These are phyloP conservation scores for Kregervanrija pseudodelftensis DNA, from an alignment of 805 yeast genomes.

Conservation along the genomic window DNA sequence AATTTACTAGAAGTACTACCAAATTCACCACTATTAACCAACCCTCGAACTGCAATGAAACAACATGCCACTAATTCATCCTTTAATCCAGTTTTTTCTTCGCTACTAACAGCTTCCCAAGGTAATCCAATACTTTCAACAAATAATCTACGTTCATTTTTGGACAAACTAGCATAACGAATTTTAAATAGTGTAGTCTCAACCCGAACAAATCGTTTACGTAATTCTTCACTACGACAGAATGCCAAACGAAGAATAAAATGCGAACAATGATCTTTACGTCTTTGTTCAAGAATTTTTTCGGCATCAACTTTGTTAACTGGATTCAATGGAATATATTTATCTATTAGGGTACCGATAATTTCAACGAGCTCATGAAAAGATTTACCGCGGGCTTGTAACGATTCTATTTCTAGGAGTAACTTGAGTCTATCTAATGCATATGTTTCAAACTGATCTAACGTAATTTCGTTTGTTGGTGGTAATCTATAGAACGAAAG, in stretches of 20 bases:
- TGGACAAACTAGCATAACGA: constrained; percentile 58
- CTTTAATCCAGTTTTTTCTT: constrained; percentile 48
- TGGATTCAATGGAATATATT: constrained; percentile 56
- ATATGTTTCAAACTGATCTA: constrained; percentile 93
- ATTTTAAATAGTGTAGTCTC: constrained; percentile 71
- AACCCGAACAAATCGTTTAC: constrained; percentile 69
- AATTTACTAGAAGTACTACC: constrained; percentile 12
- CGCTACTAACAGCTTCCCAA: constrained; percentile 59
- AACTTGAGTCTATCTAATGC: constrained; percentile 87
- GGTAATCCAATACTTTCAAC: constrained; percentile 59
- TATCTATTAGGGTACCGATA: constrained; percentile 58
- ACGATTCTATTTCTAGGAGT: constrained; percentile 76
- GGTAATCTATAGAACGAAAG: constrained; percentile 71
- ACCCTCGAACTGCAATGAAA: constrained; percentile 33
- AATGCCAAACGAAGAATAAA: constrained; percentile 83
- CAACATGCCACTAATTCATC: constrained; percentile 51
- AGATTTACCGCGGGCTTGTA: constrained; percentile 55
- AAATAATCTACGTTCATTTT: constrained; percentile 63
- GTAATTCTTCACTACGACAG: constrained; percentile 77
- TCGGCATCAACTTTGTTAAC: constrained; percentile 32
- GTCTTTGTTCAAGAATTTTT: constrained; percentile 49
- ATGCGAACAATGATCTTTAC: constrained; percentile 90
- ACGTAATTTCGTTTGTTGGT: constrained; percentile 78
- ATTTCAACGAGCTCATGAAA: constrained; percentile 57
- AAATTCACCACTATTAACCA: constrained; percentile 24